Evolutionary conservation across 371 early-diverging fungal species (phyloP).

Genomic region (Apophysomyces elegans): DNA sequence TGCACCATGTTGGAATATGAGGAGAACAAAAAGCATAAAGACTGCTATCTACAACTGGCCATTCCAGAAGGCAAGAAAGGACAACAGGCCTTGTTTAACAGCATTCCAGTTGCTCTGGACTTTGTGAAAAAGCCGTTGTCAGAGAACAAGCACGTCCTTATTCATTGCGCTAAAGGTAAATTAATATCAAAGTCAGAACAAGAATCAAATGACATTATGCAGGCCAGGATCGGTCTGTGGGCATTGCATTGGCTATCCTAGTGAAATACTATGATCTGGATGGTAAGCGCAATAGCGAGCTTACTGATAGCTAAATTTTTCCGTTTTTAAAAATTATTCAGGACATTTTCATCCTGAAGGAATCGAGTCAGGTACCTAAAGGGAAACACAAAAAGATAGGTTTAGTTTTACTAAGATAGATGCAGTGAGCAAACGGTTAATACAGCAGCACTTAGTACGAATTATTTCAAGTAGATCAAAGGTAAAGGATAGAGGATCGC

Average conservation of each 20-base stretch:
- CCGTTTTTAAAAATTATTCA: neutral
- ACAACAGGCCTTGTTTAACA: conserved; percentile 55
- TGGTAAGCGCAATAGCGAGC: conserved; percentile 19
- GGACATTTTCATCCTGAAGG: conserved; percentile 22
- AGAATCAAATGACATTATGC: neutral
- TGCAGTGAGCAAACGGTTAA: conserved; percentile 62
- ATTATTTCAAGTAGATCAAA: conserved; percentile 65
- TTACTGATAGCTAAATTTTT: neutral
- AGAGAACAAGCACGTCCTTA: conserved; percentile 39
- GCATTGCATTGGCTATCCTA: conserved; percentile 73
- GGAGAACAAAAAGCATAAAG: conserved; percentile 23
- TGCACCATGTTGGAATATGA: conserved; percentile 58
- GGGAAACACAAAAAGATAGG: neutral
- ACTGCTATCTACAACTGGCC: conserved; percentile 58
- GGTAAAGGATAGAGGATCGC: conserved; percentile 17
- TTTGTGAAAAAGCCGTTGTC: conserved; percentile 42
- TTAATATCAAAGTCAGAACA: neutral
- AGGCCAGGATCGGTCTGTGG: conserved; percentile 77
- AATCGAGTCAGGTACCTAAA: conserved; percentile 18
- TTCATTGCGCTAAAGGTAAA: conserved; percentile 60
- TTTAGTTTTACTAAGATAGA: neutral
- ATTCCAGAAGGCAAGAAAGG: conserved; percentile 80
- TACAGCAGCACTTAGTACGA: conserved; percentile 68
- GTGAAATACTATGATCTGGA: conserved; percentile 57
- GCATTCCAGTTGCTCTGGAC: conserved; percentile 60